A percentile compares a stretch with the other conserved stretches of the same genome.
These are phyloP conservation scores for Debaryomyces sp. DNA, from an alignment of 1,139 yeast genomes.

Conservation along the genomic window DNA sequence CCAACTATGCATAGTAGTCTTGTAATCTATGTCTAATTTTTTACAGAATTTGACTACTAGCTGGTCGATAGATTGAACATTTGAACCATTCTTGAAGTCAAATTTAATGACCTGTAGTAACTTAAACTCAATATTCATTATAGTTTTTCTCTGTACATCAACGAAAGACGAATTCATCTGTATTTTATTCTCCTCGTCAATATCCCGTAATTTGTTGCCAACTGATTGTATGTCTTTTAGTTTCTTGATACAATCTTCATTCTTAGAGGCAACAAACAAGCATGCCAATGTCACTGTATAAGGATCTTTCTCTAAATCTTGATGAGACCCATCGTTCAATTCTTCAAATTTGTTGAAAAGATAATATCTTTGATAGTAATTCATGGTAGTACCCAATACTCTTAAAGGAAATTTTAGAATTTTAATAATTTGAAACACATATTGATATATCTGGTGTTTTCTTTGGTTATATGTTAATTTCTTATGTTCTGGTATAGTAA, in stretches of 20 bases:
- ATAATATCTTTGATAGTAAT: conserved; percentile 71
- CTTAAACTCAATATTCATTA: conserved; percentile 65
- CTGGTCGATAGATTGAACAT: conserved; percentile 61
- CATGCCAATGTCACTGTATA: conserved; percentile 70
- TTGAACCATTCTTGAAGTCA: conserved; percentile 63
- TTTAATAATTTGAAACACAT: conserved; percentile 54
- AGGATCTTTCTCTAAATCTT: conserved; percentile 39
- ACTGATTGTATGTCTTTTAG: conserved; percentile 58
- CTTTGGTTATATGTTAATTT: conserved; percentile 51
- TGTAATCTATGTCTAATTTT: conserved; percentile 48
- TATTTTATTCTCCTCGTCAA: conserved; percentile 27
- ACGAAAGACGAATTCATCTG: conserved; percentile 25
- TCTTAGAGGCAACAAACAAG: conserved; percentile 77
- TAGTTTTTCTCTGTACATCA: conserved; percentile 55
- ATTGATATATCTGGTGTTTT: conserved; percentile 57
- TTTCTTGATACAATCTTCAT: conserved; percentile 88
- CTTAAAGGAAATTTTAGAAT: conserved; percentile 65
- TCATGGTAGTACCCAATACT: conserved; percentile 68
- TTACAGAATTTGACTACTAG: conserved; percentile 70
- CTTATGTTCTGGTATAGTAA: conserved; percentile 53
- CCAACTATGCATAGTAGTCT: conserved; percentile 67
- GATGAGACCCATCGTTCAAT: conserved; percentile 18
- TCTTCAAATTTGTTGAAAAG: conserved; percentile 62
- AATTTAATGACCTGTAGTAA: conserved; percentile 74
- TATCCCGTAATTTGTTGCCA: conserved; percentile 43